phyloP scores from a whole-genome alignment of 495 filamentous ascomycete genomes.

The Tuber magnatum region DNA sequence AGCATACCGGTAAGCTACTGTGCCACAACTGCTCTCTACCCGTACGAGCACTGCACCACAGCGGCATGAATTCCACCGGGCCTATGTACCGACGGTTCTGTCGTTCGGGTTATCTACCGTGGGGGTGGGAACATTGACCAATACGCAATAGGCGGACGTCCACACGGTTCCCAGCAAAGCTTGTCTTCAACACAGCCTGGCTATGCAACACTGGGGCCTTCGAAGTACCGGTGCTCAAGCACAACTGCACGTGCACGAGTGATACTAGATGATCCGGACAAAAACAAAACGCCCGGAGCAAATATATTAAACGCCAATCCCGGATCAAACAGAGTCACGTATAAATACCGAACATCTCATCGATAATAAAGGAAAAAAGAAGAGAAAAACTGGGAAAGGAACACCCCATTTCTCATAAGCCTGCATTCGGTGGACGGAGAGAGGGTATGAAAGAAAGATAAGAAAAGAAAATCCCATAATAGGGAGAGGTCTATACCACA shows the following conservation, averaged over 20 bases:
- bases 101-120: too few species aligned
- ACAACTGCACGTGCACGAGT: not conserved
- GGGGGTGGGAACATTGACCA: too few species aligned
- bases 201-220: not conserved
- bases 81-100: too few species aligned
- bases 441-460: not conserved
- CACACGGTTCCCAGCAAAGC: too few species aligned
- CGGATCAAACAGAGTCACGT: not conserved
- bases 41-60: too few species aligned
- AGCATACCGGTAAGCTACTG: too few species aligned
- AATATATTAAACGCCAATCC: constrained; percentile 1
- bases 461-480: not conserved
- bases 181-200: too few species aligned
- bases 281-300: not conserved
- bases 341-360: not conserved
- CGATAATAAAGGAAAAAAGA: not conserved
- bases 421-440: not conserved
- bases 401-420: not conserved
- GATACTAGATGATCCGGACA: not conserved
- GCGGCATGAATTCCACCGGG: too few species aligned
- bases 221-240: too few species aligned
- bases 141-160: too few species aligned
- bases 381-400: not conserved
- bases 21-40: too few species aligned
- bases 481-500: not conserved